Base-by-base conservation (phyloP, 129 eudicot genomes). In the Lactuca sativa region DNA sequence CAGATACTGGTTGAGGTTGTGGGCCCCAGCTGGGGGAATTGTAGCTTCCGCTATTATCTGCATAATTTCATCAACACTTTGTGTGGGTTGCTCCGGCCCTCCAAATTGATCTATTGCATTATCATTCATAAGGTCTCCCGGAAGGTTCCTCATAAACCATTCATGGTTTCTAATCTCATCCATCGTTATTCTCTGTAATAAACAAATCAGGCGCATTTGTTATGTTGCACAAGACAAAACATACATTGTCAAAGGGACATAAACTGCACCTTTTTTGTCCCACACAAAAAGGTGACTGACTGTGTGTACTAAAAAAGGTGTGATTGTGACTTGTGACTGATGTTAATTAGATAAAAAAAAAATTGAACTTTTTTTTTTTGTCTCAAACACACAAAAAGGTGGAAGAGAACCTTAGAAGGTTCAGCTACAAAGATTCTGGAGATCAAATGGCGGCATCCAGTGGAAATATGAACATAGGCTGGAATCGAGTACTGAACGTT, bases 1-100 rank as follows among this genome's bases (percentile, higher is more conserved):
- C 9, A 85, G 82, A 65, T 88, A 88, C 40, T 85, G 88, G 52
- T 85, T 85, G 4, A 85, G 81, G 69, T 55, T 78, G 69, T 82
- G 59, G 44, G 82, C 56, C 56, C 89, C 95, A 10, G 86, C 84
- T n/a, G 91, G 76, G 2, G 97, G 97, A 59, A 91, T 82, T 0
- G 97, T 86, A 12, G 97, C 97, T 82, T 91, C 97, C 0, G 91
- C 76, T 34, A 91, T 86, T 58, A 91, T 91, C 78, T 88, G 96
- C 97, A 91, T 88, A 60, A 91, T 91, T 74, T 88, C 96, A 55
- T 84, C 89, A 6, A 86, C 81, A 72, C 93, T 86, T 78, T 88
- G 97, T 75, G 74, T 75, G 5, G 96, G 96, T 66, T 86, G 87
- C 11, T 86, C 95, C 14, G 93, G 82, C 55, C 81, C 90, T 56